Conservation (phyloP, 768 basidiomycete genomes). For the Russula ochroleuca region DNA sequence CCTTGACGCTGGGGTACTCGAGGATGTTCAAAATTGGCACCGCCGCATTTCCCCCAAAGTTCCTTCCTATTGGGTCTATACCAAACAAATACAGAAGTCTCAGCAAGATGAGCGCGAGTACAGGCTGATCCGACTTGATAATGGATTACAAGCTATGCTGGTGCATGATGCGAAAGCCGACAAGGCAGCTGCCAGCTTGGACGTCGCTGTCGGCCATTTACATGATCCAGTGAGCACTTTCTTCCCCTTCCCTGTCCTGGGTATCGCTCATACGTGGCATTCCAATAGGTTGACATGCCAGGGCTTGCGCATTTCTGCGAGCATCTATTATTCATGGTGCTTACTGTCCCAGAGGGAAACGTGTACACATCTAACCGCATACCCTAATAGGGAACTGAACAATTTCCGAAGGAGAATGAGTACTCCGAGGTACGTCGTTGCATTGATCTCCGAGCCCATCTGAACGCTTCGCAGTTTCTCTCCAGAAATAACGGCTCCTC, state of each 20-base stretch:
- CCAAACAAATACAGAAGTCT: conserved; percentile 60
- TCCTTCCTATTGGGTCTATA: conserved; percentile 47
- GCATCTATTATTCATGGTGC: conserved; percentile 91
- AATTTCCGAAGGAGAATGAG: conserved; percentile 89
- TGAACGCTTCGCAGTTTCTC: conserved; percentile 48
- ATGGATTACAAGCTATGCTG: conserved; percentile 83
- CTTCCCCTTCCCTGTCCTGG: not conserved
- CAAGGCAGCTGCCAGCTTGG: conserved; percentile 91
- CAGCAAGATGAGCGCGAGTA: conserved; percentile 78
- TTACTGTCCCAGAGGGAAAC: conserved; percentile 26
- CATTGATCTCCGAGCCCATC: conserved; percentile 1
- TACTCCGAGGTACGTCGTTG: conserved; percentile 66
- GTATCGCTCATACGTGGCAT: not conserved
- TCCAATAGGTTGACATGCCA: conserved; percentile 71
- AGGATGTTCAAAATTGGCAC: conserved; percentile 25
- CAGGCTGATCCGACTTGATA: conserved; percentile 75
- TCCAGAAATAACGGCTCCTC: conserved; percentile 80
- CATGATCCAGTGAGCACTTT: conserved; percentile 72
- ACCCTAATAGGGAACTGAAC: conserved; percentile 60
- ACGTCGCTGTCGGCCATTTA: conserved; percentile 92
- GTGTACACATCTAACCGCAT: not conserved
- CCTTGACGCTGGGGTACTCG: conserved; percentile 3
- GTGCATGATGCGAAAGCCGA: conserved; percentile 84
- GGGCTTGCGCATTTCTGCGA: conserved; percentile 95
- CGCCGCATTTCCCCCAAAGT: conserved; percentile 5